A percentile compares a stretch with the other conserved stretches of the same genome.
phyloP scores from a whole-genome alignment of 2,329 filamentous ascomycete species.

The Scedosporium dehoogii region DNA sequence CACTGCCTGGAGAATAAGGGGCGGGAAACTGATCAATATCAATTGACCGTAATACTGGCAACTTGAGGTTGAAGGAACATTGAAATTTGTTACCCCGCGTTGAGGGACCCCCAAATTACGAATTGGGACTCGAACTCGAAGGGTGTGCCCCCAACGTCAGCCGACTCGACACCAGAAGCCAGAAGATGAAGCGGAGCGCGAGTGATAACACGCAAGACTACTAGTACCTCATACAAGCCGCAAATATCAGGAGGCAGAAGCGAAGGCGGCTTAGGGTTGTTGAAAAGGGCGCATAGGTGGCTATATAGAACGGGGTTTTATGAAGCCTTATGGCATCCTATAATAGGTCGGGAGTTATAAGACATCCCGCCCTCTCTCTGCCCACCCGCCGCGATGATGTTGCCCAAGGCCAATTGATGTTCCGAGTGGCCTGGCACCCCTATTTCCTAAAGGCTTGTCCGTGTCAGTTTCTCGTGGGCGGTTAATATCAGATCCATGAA shows the following conservation, averaged over 20 bases:
- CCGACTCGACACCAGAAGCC: neutral
- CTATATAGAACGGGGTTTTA: neutral
- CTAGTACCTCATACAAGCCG: too few relatives aligned
- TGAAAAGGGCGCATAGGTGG: neutral
- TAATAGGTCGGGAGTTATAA: neutral
- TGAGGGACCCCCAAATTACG: neutral
- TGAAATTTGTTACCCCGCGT: constrained; percentile 3
- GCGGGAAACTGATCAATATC: too few relatives aligned
- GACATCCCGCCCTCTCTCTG: neutral
- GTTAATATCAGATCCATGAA: neutral
- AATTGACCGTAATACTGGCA: too few relatives aligned
- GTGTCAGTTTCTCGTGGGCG: neutral
- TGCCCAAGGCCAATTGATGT: neutral
- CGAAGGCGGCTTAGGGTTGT: neutral
- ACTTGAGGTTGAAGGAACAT: neutral
- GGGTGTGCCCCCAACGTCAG: neutral
- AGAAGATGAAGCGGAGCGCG: neutral
- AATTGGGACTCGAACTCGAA: neutral
- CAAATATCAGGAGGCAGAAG: neutral
- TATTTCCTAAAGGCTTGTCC: neutral
- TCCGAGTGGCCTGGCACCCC: neutral
- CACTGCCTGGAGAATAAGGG: too few relatives aligned
- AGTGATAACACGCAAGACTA: neutral
- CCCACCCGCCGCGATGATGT: neutral
- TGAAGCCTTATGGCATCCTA: neutral